A percentile compares a stretch with the other conserved stretches of the same genome.
These are phyloP conservation scores for Pezizomycotina sp. DNA, from an alignment of 2,329 filamentous ascomycete species.

Conservation along the genomic window DNA sequence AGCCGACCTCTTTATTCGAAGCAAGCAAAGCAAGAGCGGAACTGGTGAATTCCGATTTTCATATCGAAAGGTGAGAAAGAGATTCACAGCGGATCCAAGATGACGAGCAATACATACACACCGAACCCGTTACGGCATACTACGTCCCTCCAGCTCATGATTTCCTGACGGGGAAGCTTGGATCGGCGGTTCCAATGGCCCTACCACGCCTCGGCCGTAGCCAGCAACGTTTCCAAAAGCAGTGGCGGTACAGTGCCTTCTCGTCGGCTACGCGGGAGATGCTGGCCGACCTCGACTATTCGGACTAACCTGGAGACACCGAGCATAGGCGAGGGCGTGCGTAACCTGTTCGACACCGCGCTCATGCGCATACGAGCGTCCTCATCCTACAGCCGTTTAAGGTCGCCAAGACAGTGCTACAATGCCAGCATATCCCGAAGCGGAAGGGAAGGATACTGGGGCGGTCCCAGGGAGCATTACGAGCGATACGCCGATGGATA, in stretches of 20 bases:
- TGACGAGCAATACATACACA: slow-evolving; percentile 32
- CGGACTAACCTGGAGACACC: slow-evolving; percentile 67
- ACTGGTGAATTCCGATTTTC: too few species aligned
- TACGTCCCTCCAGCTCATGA: slow-evolving; percentile 47
- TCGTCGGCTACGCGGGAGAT: slow-evolving; percentile 44
- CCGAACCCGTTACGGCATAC: slow-evolving; percentile 51
- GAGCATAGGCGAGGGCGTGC: slow-evolving; percentile 55
- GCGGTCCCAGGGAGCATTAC: slow-evolving; percentile 17
- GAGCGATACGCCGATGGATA: slow-evolving; percentile 10
- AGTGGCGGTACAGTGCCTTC: slow-evolving; percentile 21
- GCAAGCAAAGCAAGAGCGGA: too few species aligned
- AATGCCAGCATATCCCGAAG: slow-evolving; percentile 32
- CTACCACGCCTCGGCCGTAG: slow-evolving; percentile 33
- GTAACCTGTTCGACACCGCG: slow-evolving; percentile 65
- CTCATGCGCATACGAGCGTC: slow-evolving; percentile 79
- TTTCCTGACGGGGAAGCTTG: slow-evolving; percentile 31
- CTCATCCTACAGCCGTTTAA: slow-evolving; percentile 91
- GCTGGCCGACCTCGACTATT: slow-evolving; percentile 80
- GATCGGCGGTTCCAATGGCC: slow-evolving; percentile 28
- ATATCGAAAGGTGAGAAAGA: too few species aligned
- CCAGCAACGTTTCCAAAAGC: slow-evolving; percentile 31
- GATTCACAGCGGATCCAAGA: too few species aligned
- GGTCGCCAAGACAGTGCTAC: slow-evolving; percentile 83
- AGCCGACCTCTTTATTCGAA: too few species aligned
- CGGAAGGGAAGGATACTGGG: slow-evolving; percentile 21